Evolutionary conservation across 1,284 basidiomycete genomes (phyloP), one percentile per base, ranked within the genome.

Genomic region (Rhodotorula sp.): DNA sequence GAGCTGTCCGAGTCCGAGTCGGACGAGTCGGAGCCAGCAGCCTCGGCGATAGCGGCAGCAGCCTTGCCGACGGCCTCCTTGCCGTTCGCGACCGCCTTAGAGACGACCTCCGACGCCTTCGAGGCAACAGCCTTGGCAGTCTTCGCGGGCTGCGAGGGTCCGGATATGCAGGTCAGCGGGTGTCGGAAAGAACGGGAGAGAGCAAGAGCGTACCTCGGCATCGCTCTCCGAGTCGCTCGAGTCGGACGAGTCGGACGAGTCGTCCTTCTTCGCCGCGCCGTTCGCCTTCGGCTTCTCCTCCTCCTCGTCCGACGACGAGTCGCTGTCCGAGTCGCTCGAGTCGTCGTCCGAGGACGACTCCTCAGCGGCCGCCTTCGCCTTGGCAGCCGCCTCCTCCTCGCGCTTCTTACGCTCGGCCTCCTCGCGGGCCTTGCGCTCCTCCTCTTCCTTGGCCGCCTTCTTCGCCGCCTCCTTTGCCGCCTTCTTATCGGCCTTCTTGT

Each of bases 401-500:
- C 78, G 68, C 74, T 69, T 75, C 61, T 67, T 70, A 34, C 61
- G 58, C 61, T 69, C 64, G 53, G 58, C 63, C 64, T 64, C 59
- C 67, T 67, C 67, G 8, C 71, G 48, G 32, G 77, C 76, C 21
- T 73, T 67, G 51, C 44, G 59, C 59, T 70, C 67, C 62, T 69
- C 65, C 67, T 69, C 66, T 58, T 69, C 60, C 72, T 72, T 69
- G n/a, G n/a, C n/a, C 12, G 77, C 75, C 41, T 75, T 69, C 64
- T 76, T 62, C n/a, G 73, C 67, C n/a, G 71, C 69, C 41, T 74
- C 70, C 75, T 76, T 72, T 21, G 70, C 61, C 21, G 73, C 69
- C 64, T 79, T 78, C 73, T 81, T 82, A 80, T 82, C 82, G 50
- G 71, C 63, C 62, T 79, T 81, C 77, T 83, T 83, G 48, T 70